These are phyloP conservation scores for Solanum corneliomulleri DNA, from an alignment of 257 asterid species.

Conservation along the genomic window DNA sequence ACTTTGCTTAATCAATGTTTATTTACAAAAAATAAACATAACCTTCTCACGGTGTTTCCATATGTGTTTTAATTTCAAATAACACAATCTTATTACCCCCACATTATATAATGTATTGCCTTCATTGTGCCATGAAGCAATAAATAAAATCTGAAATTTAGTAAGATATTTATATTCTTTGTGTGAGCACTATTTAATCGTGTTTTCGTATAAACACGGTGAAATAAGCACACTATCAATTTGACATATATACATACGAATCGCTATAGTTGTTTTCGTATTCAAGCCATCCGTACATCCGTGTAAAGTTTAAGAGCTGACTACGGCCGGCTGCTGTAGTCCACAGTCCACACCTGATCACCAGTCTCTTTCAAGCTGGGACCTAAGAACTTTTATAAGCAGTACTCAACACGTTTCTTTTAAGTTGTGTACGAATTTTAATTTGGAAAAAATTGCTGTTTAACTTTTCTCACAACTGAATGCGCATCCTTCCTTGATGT, in stretches of 20 bases:
- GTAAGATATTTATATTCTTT: accelerated
- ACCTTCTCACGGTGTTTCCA: neutral
- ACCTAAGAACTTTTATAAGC: neutral
- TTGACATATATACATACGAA: too few relatives aligned
- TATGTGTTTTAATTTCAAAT: neutral
- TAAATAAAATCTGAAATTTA: too few relatives aligned
- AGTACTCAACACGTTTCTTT: neutral
- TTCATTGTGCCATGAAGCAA: neutral
- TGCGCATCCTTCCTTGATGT: slow-evolving; percentile 5
- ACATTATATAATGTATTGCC: neutral
- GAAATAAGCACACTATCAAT: too few relatives aligned
- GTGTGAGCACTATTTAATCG: too few relatives aligned
- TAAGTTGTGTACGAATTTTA: neutral
- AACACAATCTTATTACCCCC: neutral
- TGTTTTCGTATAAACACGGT: too few relatives aligned
- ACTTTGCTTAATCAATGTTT: neutral
- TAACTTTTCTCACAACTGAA: neutral
- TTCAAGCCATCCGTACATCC: neutral
- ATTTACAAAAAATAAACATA: neutral
- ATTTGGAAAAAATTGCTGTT: neutral
- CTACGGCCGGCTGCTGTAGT: neutral
- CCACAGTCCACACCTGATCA: neutral
- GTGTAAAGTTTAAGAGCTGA: neutral
- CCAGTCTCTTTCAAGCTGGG: neutral
- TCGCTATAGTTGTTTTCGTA: neutral